Percentiles rank a stretch among this genome's conserved stretches.
These are phyloP conservation scores for Dryadomyces quercivorus DNA, from an alignment of 2,329 filamentous ascomycete species.

Conservation along the genomic window DNA sequence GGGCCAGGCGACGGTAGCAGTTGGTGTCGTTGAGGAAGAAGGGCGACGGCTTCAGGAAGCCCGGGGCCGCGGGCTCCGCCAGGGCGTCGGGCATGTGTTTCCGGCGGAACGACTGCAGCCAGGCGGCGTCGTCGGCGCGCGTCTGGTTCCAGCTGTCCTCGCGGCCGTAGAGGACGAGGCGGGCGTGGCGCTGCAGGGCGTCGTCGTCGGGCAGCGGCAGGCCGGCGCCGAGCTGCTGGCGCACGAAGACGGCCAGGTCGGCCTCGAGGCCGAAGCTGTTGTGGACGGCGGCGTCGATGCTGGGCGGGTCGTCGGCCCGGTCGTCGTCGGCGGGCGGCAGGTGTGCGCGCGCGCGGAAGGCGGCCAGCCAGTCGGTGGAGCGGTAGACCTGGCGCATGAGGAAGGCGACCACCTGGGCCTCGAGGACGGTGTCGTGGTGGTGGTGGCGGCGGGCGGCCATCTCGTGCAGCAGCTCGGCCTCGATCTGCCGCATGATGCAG, in stretches of 20 bases:
- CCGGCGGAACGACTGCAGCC: conserved; percentile 36
- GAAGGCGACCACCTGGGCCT: conserved; percentile 41
- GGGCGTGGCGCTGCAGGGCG: conserved; percentile 42
- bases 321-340: conserved; percentile 38
- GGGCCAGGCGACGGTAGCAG: conserved; percentile 43
- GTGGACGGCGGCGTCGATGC: conserved; percentile 47
- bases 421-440: conserved; percentile 18
- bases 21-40: conserved; percentile 48
- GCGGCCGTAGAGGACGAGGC: conserved; percentile 49
- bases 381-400: conserved; percentile 37
- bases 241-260: conserved; percentile 42
- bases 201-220: conserved; percentile 35
- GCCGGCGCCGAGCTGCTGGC: conserved; percentile 29
- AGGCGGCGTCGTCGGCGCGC: conserved; percentile 41
- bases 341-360: conserved; percentile 43
- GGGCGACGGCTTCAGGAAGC: conserved; percentile 17
- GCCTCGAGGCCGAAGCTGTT: conserved; percentile 43
- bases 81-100: neutral
- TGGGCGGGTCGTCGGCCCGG: conserved; percentile 41
- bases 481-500: conserved; percentile 43
- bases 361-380: conserved; percentile 41
- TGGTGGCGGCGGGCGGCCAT: conserved; percentile 24
- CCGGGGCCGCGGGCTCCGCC: too few species aligned
- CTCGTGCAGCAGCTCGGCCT: conserved; percentile 21
- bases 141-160: conserved; percentile 55